A percentile compares a stretch with the other conserved stretches of the same genome.
Evolutionary conservation across 306 rosid genomes (phyloP).

Genomic region (Styphnolobium japonicum): DNA sequence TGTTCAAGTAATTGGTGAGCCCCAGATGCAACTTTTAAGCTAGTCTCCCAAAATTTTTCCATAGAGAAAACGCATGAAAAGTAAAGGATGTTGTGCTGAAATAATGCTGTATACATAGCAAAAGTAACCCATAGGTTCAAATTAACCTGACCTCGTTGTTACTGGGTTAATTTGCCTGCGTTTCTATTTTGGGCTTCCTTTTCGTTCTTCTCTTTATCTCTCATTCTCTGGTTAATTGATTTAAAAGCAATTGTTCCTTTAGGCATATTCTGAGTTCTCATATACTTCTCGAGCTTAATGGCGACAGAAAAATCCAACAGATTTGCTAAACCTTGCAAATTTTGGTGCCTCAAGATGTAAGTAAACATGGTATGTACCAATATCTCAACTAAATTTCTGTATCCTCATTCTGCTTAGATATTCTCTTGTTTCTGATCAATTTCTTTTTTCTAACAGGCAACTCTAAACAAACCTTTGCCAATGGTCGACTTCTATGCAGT

Average conservation of each 20-base stretch:
- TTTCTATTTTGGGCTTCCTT: not conserved
- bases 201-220: not conserved
- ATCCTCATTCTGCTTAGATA: not conserved
- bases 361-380: not conserved
- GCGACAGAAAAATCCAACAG: not conserved
- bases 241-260: not conserved
- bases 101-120: not conserved
- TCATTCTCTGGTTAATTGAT: not conserved
- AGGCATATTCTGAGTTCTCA: not conserved
- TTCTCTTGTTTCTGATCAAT: not conserved
- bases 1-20: not conserved
- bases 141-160: not conserved
- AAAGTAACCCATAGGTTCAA: not conserved
- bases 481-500: constrained; percentile 13
- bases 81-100: not conserved
- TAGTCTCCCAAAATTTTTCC: not conserved
- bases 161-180: not conserved
- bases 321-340: not conserved
- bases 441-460: not conserved
- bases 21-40: not conserved
- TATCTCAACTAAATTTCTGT: not conserved
- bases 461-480: not conserved
- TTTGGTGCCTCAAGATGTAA: constrained; percentile 19
- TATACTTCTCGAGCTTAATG: not conserved
- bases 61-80: not conserved